Base-by-base conservation (phyloP, 176 grass and related monocot species). In the Secale cereale region DNA sequence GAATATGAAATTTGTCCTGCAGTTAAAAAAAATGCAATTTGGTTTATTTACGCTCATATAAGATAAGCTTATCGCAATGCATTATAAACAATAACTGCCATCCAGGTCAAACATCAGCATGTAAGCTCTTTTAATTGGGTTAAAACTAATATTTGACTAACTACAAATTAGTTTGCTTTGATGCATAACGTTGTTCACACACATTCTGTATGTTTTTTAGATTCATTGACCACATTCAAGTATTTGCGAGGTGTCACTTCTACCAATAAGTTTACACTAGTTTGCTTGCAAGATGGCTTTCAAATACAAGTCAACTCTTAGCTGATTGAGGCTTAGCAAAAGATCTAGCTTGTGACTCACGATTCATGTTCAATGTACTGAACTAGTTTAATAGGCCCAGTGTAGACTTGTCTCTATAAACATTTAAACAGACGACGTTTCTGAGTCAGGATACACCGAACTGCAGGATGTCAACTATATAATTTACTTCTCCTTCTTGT, bases 301-400 rank as follows among this genome's bases (percentile, higher is more conserved):
- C 20, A 78, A 59, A 59, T 73, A 64, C 59, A 27, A 46, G 86
- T 83, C 67, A 76, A 70, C 79, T 66, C 66, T 80, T 23, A 60
- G 20, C 67, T 79, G 65, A 65, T 86, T 39, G 78, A 86, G 16
- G 22, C 27, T 79, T 83, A 82, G 78, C 31, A 88, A 88, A 33
- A 65, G 8, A 83, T 75, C 35, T 19, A 39, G 36, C 14, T 22
- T 27, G 17, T 54, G 65, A 4, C 29, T 14, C 30, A 6, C 60
- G 28, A 48, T 88, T 56, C 73, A 86, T 66, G 90, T 80, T 80
- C 86, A 83, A 11, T 78, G 83, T 48, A 79, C 73, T 30, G 32
- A 35, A 23, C 13, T 90, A 79, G 15, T 48, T 65, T 90, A 66
- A 67, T 59, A 79, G 57, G 26, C 33, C 57, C 64, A 86, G 66